These are phyloP conservation scores for Loxodes magnus DNA, from an alignment of 73 alveolate species.

Conservation along the genomic window DNA sequence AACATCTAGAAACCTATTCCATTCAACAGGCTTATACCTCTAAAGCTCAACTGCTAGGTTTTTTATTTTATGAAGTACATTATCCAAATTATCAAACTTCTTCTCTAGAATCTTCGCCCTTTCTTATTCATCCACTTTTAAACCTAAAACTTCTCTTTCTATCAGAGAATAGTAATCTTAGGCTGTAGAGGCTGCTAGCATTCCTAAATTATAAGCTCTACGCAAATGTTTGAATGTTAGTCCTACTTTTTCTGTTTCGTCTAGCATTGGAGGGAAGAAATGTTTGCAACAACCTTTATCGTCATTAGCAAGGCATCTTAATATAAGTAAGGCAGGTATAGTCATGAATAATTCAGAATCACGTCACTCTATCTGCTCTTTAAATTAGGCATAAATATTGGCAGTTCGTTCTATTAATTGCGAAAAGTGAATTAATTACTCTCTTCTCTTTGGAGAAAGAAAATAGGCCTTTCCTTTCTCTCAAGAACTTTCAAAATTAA, in stretches of 20 bases:
- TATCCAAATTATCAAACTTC: no score
- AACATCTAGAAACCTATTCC: slow-evolving; percentile 63
- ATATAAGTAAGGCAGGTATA: slow-evolving; percentile 34
- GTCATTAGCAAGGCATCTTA: slow-evolving; percentile 31
- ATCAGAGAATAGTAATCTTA: no score
- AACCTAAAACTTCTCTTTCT: no score
- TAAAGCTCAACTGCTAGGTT: no score
- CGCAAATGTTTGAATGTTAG: no score
- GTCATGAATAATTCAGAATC: slow-evolving; percentile 42
- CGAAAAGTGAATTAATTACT: slow-evolving; percentile 31
- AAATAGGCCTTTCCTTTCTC: slow-evolving; percentile 64
- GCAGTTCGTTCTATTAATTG: slow-evolving; percentile 27
- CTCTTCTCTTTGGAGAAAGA: slow-evolving; percentile 29
- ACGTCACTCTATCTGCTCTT: slow-evolving; percentile 30
- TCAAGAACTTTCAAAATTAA: slow-evolving; percentile 78
- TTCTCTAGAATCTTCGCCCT: no score
- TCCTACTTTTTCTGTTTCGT: not conserved
- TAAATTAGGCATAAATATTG: slow-evolving; percentile 27
- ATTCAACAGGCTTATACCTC: slow-evolving; percentile 63
- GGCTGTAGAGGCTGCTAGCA: no score
- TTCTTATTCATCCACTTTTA: no score
- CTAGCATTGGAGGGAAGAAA: slow-evolving; percentile 44
- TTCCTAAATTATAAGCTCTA: no score
- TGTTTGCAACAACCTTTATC: slow-evolving; percentile 37
- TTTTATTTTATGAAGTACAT: no score